Base-by-base conservation (phyloP, 257 asterid species). In the Penstemon newberryi region DNA sequence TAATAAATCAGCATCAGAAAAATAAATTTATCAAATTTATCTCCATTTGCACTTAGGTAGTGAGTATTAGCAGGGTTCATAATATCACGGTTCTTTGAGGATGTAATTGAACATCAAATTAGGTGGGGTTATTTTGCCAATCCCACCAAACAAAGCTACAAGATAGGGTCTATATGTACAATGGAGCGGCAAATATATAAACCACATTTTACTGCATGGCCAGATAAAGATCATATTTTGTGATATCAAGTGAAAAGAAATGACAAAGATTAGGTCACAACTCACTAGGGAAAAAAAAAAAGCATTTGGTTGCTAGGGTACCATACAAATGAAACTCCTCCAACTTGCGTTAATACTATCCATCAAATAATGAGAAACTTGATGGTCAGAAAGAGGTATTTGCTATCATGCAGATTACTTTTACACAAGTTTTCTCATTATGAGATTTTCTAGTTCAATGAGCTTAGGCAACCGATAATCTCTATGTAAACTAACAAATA, bases 401-500 rank as follows among this genome's bases (percentile, higher is more conserved):
- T 49, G 10, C 13, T 4, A 49, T 15, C 5, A 9, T 60, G 50
- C 15, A 13, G 57, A 65, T 8, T 50, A 38, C 15, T 39, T 38
- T 9, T 7, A 66, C 38, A 5, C 52, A 39, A 52, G 41, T 55
- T 42, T 53, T 66, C 50, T 36, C 60, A 46, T 51, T 33, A 41
- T 15, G 33, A 13, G 49, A 13, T 61, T 49, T 66, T 18, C 33
- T 25, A 25, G 33, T 25, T 42, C 38, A 3, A 38, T 47, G 41
- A 40, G 15, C 52, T 53, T 12, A 36, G 9, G 71, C 38, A 66
- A 66, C 71, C 41, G 19, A 8, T 65, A 36, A 10, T 38, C 54
- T 49, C n/a, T 12, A 6, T 1, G n/a, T 12, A 4, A 6, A 49
- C 15, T 12, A 49, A 15, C 11, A 49, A 25, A 49, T 9, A 49